Conservation (phyloP, 2,329 filamentous ascomycete species). For the Phaeoacremonium minimum region DNA sequence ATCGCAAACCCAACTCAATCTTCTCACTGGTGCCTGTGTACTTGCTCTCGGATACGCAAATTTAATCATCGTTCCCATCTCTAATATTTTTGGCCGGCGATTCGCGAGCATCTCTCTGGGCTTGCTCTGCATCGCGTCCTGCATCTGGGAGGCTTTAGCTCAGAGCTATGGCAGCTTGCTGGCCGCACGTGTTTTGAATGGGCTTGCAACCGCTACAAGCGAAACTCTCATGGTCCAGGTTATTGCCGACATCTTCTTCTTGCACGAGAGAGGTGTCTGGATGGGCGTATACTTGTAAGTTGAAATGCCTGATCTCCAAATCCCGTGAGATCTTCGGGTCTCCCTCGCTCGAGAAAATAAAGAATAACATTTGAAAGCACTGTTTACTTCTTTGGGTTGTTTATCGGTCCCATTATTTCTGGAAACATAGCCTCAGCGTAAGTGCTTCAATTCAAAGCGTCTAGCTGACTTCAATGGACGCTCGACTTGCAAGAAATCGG, state of each 20-base stretch:
- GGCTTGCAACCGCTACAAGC: constrained; percentile 53
- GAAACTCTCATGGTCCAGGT: constrained; percentile 56
- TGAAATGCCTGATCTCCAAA: too few species aligned
- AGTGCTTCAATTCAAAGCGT: constrained; percentile 8
- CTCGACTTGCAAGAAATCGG: too few species aligned
- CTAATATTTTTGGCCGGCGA: constrained; percentile 36
- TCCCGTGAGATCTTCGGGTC: too few species aligned
- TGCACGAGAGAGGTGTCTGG: constrained; percentile 55
- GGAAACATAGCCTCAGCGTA: constrained; percentile 7
- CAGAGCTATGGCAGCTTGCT: constrained; percentile 54
- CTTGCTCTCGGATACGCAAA: constrained; percentile 38
- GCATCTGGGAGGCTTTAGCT: constrained; percentile 47
- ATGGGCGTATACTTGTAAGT: constrained; percentile 10
- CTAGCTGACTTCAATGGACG: background rate
- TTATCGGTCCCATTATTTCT: constrained; percentile 11
- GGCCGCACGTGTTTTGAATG: constrained; percentile 55
- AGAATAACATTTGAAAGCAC: too few species aligned
- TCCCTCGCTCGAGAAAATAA: too few species aligned
- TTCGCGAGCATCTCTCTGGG: constrained; percentile 35
- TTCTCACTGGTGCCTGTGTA: constrained; percentile 35
- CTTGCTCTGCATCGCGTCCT: constrained; percentile 31
- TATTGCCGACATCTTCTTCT: constrained; percentile 60
- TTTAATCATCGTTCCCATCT: constrained; percentile 39
- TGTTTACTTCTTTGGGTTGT: constrained; percentile 13
- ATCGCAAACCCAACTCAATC: constrained; percentile 16